A percentile compares a stretch with the other conserved stretches of the same genome.
phyloP scores from a whole-genome alignment of 345 rosid species.

The Diplotaxis tenuifolia region DNA sequence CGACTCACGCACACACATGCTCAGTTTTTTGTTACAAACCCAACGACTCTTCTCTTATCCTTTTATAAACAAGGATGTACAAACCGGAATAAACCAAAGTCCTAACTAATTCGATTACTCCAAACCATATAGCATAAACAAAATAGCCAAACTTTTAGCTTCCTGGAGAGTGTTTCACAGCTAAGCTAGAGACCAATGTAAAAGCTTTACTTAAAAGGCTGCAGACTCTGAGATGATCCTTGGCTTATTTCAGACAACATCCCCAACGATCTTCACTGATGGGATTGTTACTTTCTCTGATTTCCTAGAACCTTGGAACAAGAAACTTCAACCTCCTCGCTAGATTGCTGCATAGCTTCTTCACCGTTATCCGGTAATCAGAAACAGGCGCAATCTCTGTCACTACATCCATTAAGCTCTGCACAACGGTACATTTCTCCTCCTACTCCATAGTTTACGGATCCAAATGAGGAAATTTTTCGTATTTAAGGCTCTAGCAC shows the following conservation, averaged over 20 bases:
- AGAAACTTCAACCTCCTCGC: slow-evolving; percentile 78
- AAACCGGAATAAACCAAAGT: too few species aligned
- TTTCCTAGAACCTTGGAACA: slow-evolving; percentile 82
- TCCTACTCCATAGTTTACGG: slow-evolving; percentile 52
- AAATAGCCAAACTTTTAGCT: too few species aligned
- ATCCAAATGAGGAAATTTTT: slow-evolving; percentile 27
- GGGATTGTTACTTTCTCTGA: slow-evolving; percentile 56
- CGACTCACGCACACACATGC: too few species aligned
- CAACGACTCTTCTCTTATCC: too few species aligned
- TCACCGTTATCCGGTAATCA: slow-evolving; percentile 59
- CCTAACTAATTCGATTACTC: too few species aligned
- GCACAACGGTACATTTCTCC: slow-evolving; percentile 43
- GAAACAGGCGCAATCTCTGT: slow-evolving; percentile 59
- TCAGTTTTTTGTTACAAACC: too few species aligned
- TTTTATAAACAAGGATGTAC: too few species aligned
- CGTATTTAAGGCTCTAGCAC: not conserved
- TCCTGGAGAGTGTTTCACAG: too few species aligned
- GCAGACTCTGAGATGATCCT: slow-evolving; percentile 73
- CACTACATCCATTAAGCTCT: slow-evolving; percentile 61
- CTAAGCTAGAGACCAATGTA: too few species aligned
- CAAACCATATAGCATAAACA: too few species aligned
- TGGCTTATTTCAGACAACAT: slow-evolving; percentile 52
- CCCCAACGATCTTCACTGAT: slow-evolving; percentile 46
- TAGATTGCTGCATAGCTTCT: slow-evolving; percentile 74
- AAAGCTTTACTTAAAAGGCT: too few species aligned